Base-by-base conservation (phyloP, 345 rosid genomes). In the Physaria fendleri region DNA sequence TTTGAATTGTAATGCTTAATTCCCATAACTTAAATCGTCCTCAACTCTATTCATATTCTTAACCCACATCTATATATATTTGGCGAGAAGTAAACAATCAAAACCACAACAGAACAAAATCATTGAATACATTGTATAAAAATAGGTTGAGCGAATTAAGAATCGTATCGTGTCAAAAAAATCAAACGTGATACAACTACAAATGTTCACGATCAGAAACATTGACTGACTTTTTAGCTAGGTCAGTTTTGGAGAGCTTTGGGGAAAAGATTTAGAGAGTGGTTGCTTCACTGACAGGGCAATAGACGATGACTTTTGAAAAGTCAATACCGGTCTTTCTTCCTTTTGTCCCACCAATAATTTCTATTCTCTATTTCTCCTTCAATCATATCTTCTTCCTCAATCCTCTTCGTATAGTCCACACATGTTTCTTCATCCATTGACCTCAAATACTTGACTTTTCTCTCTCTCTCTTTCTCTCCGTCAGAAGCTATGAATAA, bases 371-470 rank as follows among this genome's bases (percentile, higher is more conserved):
- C 18, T 27, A 0, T 27, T 29, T 11, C 38, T 27, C 7, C n/a
- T 41, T 18, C 17, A 29, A 28, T 58, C 63, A 43, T 52, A 59
- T 59, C 42, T 59, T 43, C 52, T 43, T 43, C 52, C 11, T 58
- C 52, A 29, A 8, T 3, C 64, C 21, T 58, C 41, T 27, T 43
- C 52, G 5, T 30, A 39, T 25, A 2, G 32, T 23, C 46, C 33
- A 37, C 43, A 21, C 56, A 54, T 57, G 28, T 17, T 12, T 41
- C 4, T 57, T 18, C 27, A 54, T 29, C n/a, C 27, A 37, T 38
- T 48, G 47, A 38, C 25, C 60, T 64, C 21, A 56, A 11, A 15
- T 4, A 18, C 63, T 56, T 42, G 14, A 33, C 28, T 28, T 62
- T 14, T 52, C 1, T n/a, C 12, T 49, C 39, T 38, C 34, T 24